A percentile compares a stretch with the other conserved stretches of the same genome.
These are phyloP conservation scores for Kingdonia uniflora DNA, from an alignment of 164 flowering plant genomes.

Conservation along the genomic window DNA sequence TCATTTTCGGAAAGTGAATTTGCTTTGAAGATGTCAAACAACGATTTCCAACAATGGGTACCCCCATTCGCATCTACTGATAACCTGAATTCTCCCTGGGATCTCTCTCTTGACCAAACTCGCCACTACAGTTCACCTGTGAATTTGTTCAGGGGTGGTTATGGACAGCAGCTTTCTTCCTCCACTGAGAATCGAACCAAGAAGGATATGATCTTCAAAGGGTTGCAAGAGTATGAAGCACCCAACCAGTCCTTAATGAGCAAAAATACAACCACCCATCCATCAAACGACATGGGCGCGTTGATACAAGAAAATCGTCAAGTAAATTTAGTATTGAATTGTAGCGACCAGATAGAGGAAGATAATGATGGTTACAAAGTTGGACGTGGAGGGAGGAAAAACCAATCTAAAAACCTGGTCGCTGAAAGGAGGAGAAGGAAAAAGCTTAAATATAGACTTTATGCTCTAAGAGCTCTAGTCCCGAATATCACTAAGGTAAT, in stretches of 20 bases:
- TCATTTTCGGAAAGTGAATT: not conserved
- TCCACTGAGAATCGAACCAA: not conserved
- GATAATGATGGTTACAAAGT: not conserved
- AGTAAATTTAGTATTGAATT: not conserved
- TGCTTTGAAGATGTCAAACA: not conserved
- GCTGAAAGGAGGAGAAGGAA: slow-evolving; percentile 13
- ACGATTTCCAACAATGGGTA: not conserved
- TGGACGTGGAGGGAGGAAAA: slow-evolving; percentile 3
- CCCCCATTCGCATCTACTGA: too few relatives aligned
- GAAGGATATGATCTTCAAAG: not conserved
- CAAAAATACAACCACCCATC: not conserved
- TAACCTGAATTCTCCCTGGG: too few relatives aligned
- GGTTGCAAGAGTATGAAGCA: not conserved
- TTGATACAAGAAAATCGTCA: too few relatives aligned
- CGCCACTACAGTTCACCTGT: too few relatives aligned
- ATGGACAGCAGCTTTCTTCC: not conserved
- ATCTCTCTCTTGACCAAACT: too few relatives aligned
- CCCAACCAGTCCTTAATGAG: slow-evolving; percentile 1
- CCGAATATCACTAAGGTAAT: slow-evolving; percentile 14
- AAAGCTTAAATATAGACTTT: slow-evolving; percentile 10
- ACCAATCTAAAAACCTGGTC: slow-evolving; percentile 9
- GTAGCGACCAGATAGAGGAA: slow-evolving; percentile 7
- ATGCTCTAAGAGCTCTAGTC: slow-evolving; percentile 8
- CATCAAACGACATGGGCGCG: not conserved
- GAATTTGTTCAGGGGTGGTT: too few relatives aligned